Percentiles rank a stretch among this genome's conserved stretches.
phyloP scores from a whole-genome alignment of 2,329 filamentous ascomycete species.

The Cadophora luteo-olivacea region DNA sequence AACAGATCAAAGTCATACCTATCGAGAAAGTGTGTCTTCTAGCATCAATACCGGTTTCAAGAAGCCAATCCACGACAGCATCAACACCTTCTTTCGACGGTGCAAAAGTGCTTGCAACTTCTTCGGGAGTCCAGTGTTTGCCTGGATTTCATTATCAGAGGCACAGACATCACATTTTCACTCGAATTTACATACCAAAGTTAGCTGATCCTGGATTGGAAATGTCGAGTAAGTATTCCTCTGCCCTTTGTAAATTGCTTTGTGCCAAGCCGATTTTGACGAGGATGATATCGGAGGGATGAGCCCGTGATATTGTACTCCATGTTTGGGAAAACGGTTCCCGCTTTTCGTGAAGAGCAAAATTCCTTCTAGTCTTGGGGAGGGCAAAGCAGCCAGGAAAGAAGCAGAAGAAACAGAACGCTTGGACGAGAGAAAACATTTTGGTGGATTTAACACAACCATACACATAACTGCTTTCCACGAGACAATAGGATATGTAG shows the following conservation, averaged over 20 bases:
- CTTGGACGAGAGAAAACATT: background rate
- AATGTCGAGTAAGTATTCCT: constrained; percentile 52
- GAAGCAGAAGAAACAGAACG: background rate
- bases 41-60: constrained; percentile 53
- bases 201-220: constrained; percentile 51
- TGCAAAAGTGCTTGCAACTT: constrained; percentile 51
- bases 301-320: background rate
- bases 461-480: background rate
- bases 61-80: constrained; percentile 58
- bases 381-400: background rate
- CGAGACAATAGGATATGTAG: constrained; percentile 1
- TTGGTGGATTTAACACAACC: background rate
- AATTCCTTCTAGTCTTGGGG: background rate
- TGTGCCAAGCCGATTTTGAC: constrained; percentile 51
- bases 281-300: background rate
- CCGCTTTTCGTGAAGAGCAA: background rate
- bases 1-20: no score
- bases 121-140: constrained; percentile 51
- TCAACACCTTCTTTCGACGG: constrained; percentile 52
- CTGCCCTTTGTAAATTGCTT: constrained; percentile 52
- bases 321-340: background rate
- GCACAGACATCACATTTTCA: background rate
- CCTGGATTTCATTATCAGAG: constrained; percentile 37
- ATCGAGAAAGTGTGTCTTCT: background rate
- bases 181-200: constrained; percentile 38